Conservation (phyloP, 495 filamentous ascomycete genomes). For the Umbilicaria muhlenbergii region DNA sequence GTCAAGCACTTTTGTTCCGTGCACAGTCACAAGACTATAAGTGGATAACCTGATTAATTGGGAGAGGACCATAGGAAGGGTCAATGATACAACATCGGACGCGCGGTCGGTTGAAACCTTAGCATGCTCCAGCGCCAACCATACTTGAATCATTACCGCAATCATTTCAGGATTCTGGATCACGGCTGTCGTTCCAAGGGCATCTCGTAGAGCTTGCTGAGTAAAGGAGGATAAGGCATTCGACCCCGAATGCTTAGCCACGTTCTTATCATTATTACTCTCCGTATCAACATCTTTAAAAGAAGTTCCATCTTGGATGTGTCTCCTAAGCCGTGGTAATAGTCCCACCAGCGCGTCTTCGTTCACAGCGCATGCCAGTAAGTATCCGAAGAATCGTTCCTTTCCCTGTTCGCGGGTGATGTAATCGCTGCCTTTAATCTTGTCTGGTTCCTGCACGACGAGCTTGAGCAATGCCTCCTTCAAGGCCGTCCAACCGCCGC, state of each 20-base stretch:
- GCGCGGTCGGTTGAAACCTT: too few species aligned
- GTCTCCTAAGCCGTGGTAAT: constrained; percentile 6
- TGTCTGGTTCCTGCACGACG: too few species aligned
- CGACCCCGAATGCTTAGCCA: neutral
- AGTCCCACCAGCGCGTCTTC: constrained; percentile 48
- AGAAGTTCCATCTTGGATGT: neutral
- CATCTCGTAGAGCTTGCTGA: neutral
- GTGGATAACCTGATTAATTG: constrained; percentile 41
- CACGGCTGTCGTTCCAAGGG: constrained; percentile 19
- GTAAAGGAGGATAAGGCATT: too few species aligned
- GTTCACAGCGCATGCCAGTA: constrained; percentile 71
- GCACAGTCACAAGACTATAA: constrained; percentile 60
- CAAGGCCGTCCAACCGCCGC: constrained; percentile 64
- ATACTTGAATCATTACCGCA: constrained; percentile 10
- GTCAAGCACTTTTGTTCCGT: constrained; percentile 61
- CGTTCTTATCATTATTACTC: neutral
- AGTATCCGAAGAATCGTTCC: constrained; percentile 66
- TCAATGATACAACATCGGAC: too few species aligned
- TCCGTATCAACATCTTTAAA: neutral
- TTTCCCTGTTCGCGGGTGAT: constrained; percentile 4
- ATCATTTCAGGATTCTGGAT: constrained; percentile 12
- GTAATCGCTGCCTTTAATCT: too few species aligned
- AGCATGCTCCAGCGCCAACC: neutral
- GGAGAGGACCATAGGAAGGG: constrained; percentile 8
- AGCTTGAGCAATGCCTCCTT: constrained; percentile 41